phyloP scores from a whole-genome alignment of 2,329 filamentous ascomycete species.

The Cryphonectria naterciae region DNA sequence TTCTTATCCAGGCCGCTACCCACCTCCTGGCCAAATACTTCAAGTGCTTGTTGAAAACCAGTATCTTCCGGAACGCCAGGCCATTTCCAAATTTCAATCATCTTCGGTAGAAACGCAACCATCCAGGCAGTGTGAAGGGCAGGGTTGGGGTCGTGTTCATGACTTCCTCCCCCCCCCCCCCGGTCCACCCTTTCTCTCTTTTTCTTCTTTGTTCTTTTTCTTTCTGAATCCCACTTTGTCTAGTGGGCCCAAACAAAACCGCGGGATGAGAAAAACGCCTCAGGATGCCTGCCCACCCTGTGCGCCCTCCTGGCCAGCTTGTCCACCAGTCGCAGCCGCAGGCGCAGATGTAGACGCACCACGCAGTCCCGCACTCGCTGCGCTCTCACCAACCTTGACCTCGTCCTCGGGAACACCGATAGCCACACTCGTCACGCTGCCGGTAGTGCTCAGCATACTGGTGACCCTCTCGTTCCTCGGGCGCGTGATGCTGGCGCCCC shows the following conservation, averaged over 20 bases:
- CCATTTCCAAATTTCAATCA: background rate
- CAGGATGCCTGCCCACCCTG: background rate
- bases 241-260: background rate
- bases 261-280: background rate
- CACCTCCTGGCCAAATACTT: background rate
- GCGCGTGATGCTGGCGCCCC: conserved; percentile 50
- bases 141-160: background rate
- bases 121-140: background rate
- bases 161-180: background rate
- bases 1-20: background rate
- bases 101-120: background rate
- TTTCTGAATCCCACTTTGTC: no score
- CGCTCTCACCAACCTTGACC: conserved; percentile 64
- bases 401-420: conserved; percentile 64
- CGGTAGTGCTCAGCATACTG: conserved; percentile 49
- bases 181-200: background rate
- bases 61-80: background rate
- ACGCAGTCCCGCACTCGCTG: conserved; percentile 51
- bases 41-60: background rate
- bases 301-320: conserved; percentile 9
- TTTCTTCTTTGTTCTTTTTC: background rate
- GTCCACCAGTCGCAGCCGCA: background rate
- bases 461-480: conserved; percentile 51
- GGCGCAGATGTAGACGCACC: background rate
- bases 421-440: conserved; percentile 43